Evolutionary conservation across 202 grass and related monocot species (phyloP), one percentile per base, ranked within the genome.

Genomic region (Schoenoplectus triqueter): DNA sequence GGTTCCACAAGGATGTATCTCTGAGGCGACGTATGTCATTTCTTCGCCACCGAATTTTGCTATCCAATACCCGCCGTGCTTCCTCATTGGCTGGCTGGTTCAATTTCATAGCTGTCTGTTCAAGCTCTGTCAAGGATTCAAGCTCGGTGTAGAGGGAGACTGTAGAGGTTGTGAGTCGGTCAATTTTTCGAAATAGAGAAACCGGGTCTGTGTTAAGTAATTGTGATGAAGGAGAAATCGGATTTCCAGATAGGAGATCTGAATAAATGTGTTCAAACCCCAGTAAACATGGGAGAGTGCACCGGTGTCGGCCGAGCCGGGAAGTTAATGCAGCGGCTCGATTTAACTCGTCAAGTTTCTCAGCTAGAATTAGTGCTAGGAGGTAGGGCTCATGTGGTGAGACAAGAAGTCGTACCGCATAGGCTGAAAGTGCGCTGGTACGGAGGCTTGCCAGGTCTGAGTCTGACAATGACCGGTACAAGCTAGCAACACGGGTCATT

Each of bases 231-330:
- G 85, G 61, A 2, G 83, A 48, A 2, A 88, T 56, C 31, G 78
- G 78, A 19, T 74, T 50, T 61, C 59, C 66, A 56, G 72, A 90
- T 75, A 96, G 90, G 82, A 96, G 91, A 83, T 99, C 96, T 46
- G 90, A 87, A 88, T 99, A 95, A 68, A 99, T 94, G 87, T 99
- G 93, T 89, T 90, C 88, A 88, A 99, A 99, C 0, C 96, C 96
- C 6, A 89, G 15, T 66, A 95, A 92, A 68, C 88, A 85, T 0
- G 88, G 91, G 1, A 78, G 66, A 17, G 91, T 77, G 90, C 96
- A 99, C 3, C 93, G 91, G 11, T 83, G 64, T 2, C 93, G 90
- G 13, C 96, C 96, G 17, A 95, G 88, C 47, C 96, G 91, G 6
- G 91, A 17, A 0, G 93, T 92, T 5, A 95, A 93, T 15, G 84